Conservation (phyloP, 768 basidiomycete species). For the Leccinum uliginosum region DNA sequence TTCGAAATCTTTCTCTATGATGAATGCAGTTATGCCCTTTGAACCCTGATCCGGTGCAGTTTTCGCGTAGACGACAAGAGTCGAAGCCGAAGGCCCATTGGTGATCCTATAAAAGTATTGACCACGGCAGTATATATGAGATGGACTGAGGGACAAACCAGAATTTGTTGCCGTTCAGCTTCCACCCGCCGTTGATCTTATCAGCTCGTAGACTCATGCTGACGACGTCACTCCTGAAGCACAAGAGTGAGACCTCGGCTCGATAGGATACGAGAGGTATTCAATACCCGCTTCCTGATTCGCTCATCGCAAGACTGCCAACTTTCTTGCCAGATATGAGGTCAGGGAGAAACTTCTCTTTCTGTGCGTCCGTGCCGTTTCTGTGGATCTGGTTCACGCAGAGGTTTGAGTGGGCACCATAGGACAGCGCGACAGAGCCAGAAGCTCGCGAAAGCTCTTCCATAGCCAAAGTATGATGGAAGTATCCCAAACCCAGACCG, state of each 20-base stretch:
- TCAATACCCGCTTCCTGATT: conserved; percentile 69
- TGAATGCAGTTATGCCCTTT: conserved; percentile 90
- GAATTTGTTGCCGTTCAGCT: conserved; percentile 87
- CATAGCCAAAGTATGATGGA: conserved; percentile 90
- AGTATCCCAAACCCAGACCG: conserved; percentile 81
- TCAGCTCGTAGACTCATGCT: conserved; percentile 86
- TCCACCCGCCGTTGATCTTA: conserved; percentile 71
- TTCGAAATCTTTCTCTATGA: conserved; percentile 75
- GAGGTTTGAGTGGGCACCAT: conserved; percentile 89
- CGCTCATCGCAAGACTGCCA: conserved; percentile 93
- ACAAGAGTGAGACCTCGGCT: background rate
- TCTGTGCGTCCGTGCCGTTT: conserved; percentile 80
- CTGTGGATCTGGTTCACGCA: conserved; percentile 84
- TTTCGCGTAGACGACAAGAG: conserved; percentile 91
- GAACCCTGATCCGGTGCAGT: conserved; percentile 72
- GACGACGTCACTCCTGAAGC: conserved; percentile 74
- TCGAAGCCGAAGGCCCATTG: conserved; percentile 88
- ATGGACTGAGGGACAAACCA: conserved; percentile 48
- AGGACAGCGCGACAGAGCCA: conserved; percentile 88
- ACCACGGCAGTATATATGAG: background rate
- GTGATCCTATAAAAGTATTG: conserved; percentile 67
- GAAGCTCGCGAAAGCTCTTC: conserved; percentile 89
- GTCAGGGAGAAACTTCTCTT: conserved; percentile 74
- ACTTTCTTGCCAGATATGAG: conserved; percentile 78
- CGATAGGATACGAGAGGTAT: background rate